Base-by-base conservation (phyloP, 2,329 filamentous ascomycete species). In the Ceratocystis eucalypticola region DNA sequence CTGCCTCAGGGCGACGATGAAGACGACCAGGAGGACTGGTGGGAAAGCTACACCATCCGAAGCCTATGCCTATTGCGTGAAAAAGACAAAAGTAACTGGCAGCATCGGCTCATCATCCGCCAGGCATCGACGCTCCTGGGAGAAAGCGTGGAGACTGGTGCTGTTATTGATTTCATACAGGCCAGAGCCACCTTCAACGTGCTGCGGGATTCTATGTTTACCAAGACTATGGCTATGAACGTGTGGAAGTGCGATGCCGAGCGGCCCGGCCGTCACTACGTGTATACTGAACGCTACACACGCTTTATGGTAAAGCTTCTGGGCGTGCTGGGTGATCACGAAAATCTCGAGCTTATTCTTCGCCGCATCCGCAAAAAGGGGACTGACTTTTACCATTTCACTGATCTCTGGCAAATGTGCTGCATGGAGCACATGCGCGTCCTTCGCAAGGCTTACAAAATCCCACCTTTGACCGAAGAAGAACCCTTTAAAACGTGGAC, bases 191-290 rank as follows among this genome's bases (percentile, higher is more conserved):
- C 95, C 15, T 92, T 91, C 62, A 82, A 84, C 65, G 88, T 96
- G 53, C 87, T 96, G 65, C 77, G 81, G 59, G 83, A 85, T 67
- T 82, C 79, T 69, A 85, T 85, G 82, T 93, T 96, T 70, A 96
- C 92, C 48, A 96, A 96, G 77, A 96, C 91, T 0, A 96, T 96
- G 87, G 87, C 89, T 1, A 86, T 96, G 74, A 93, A 95, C 72
- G 91, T 96, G 3, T 96, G 92, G 92, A 93, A 92, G 71, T 94
- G 92, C 46, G 92, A 96, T 70, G 86, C 89, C 61, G 92, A 96
- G 71, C 80, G 83, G 1, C 81, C 91, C 0, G 92, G 92, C 0
- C 84, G 92, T 20, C 92, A 96, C 74, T 94, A 96, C 72, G 91
- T 96, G 46, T 96, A 94, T 74, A 96, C 91, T 0, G 86, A 89